Evolutionary conservation across 371 early-diverging fungal genomes (phyloP), one percentile per base, ranked within the genome.

Genomic region (Mortierella sp.): DNA sequence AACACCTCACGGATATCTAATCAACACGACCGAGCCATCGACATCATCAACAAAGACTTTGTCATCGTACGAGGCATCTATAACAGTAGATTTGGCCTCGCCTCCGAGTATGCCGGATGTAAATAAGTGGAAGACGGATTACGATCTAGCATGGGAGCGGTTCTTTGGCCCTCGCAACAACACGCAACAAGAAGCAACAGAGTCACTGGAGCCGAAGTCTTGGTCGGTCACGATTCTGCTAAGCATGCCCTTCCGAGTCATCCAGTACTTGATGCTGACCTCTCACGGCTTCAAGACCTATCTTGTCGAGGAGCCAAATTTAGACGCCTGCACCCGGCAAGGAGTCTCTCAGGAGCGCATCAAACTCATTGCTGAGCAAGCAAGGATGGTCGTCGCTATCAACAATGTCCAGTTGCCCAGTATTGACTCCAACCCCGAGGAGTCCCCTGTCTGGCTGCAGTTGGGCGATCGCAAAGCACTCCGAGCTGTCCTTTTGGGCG

Each of bases 231-330:
- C 44, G 11, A 41, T 80, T 24, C 35, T 81, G 27, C 56, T 81
- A 74, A 76, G 77, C 63, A 73, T 81, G 81, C 68, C 38, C 8
- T 51, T 73, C 29, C 49, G 49, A 44, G 71, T 77, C 8, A 65
- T 71, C 7, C 82, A 75, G 35, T 82, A 77, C 41, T 43, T 82
- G 21, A 49, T 75, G 5, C 71, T 77, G 54, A 49, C n/a, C 48
- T 74, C 82, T 10, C 77, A 75, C 21, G 77, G 82, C 6, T 70
- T 77, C 44, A 71, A 24, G 41, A 74, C 82, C 43, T 82, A 74
- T 49, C 82, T 82, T 29, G 77, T 63, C 5, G 77, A 70, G 35
- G 48, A 75, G 7, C 70, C 70, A 43, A 63, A 74, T 21, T 63
- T 77, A 7, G 55, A 60, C 1, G 56, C 63, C 3, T 82, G 82